Evolutionary conservation across 768 basidiomycete species (phyloP), one percentile per base, ranked within the genome.

Genomic region (Trametes sanguinea): DNA sequence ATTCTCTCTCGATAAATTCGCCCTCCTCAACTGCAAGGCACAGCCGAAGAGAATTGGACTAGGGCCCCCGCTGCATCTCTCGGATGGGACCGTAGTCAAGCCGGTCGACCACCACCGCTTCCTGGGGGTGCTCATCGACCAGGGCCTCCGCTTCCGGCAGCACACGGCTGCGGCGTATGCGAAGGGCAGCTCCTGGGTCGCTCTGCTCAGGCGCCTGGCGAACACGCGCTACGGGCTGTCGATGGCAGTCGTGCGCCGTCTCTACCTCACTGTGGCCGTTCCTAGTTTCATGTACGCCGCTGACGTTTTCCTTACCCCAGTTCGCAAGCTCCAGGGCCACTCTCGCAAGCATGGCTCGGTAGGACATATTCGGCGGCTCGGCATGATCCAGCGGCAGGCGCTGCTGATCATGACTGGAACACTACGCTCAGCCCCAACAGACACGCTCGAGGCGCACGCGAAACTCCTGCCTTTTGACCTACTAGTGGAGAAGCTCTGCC

Each of bases 331-430:
- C 8, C 10, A n/a, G 13, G 63, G 54, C 4, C 51, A 54, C 29
- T 44, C 48, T 9, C 44, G 56, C 2, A 11, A 14, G 10, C 46
- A 54, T 14, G 57, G 62, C 13, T 59, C 62, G 1, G 52, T 55
- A 1, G 57, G 57, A 3, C 35, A 60, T 33, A 46, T 65, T 1
- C 48, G 52, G 4, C 57, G 56, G 22, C 64, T 74, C 0, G 53
- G 58, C 2, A 35, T 45, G 3, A 61, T 73, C 3, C 73, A 74
- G 37, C 22, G 72, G n/a, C 44, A 66, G 10, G 71, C 69, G 0
- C 63, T 63, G 0, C 8, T 73, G 0, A 45, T 44, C 16, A 71
- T 72, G 13, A 66, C 68, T 11, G 71, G 72, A 13, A 69, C 66
- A 1, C 60, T 73, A 60, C 37, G 60, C 7, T 54, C 71, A 4